A percentile compares a stretch with the other conserved stretches of the same genome.
phyloP scores from a whole-genome alignment of 2,329 filamentous ascomycete species.

The Epichloe gansuensis region DNA sequence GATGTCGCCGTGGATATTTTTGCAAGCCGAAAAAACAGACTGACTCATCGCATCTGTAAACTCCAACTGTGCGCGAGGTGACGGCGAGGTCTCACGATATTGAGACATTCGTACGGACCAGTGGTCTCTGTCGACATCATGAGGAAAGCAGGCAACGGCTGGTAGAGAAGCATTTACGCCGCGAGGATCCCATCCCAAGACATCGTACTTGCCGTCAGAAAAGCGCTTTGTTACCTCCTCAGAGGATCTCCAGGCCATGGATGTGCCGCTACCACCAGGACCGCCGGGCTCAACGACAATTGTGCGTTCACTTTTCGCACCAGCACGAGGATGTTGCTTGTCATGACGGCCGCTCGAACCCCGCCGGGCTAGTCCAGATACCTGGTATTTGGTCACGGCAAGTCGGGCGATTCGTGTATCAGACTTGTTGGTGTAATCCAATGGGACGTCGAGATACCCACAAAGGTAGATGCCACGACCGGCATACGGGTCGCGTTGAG shows the following conservation, averaged over 20 bases:
- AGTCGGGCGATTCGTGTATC: conserved; percentile 31
- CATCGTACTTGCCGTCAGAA: conserved; percentile 30
- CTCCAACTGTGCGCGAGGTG: conserved; percentile 25
- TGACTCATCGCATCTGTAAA: conserved; percentile 33
- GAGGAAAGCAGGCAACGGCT: conserved; percentile 31
- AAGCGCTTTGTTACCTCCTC: conserved; percentile 27
- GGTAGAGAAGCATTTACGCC: conserved; percentile 37
- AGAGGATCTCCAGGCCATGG: conserved; percentile 24
- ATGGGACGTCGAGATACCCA: conserved; percentile 34
- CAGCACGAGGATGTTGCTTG: conserved; percentile 8
- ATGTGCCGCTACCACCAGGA: conserved; percentile 35
- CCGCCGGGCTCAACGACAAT: conserved; percentile 39
- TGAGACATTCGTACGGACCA: conserved; percentile 29
- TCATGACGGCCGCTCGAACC: neutral
- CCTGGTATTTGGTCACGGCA: conserved; percentile 36
- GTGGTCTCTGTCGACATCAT: conserved; percentile 31
- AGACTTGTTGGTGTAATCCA: conserved; percentile 33
- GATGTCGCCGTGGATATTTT: conserved; percentile 29
- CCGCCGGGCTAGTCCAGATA: conserved; percentile 27
- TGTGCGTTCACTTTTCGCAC: conserved; percentile 30
- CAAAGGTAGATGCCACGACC: conserved; percentile 34
- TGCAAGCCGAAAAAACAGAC: conserved; percentile 30
- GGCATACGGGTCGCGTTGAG: conserved; percentile 18
- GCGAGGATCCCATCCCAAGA: conserved; percentile 42
- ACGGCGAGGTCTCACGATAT: conserved; percentile 24